Conservation (phyloP, 306 rosid species). For the Carpinus viminea region DNA sequence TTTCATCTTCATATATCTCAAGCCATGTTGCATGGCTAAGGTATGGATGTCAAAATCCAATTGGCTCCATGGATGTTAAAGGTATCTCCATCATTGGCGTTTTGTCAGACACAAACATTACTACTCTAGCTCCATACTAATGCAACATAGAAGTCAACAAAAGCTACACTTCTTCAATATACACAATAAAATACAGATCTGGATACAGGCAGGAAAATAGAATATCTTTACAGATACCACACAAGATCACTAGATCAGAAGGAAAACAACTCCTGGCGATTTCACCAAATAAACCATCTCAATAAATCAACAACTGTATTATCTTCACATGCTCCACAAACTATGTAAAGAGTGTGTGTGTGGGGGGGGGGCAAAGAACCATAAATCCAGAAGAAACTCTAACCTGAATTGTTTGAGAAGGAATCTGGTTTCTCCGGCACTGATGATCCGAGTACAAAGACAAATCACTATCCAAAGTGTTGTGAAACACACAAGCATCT, state of each 20-base stretch:
- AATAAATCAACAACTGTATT: neutral
- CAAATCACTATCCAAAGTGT: conserved; percentile 16
- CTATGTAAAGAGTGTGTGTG: neutral
- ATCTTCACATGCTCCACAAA: conserved; percentile 2
- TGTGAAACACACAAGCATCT: conserved; percentile 29
- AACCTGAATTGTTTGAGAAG: conserved; percentile 30
- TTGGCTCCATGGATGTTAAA: neutral
- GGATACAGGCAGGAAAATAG: neutral
- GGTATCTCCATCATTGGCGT: neutral
- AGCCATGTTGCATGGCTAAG: neutral
- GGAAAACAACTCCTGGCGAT: neutral
- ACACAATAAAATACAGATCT: neutral
- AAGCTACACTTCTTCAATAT: neutral
- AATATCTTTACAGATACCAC: neutral
- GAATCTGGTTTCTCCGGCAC: conserved; percentile 25
- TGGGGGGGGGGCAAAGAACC: neutral
- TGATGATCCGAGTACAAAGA: conserved; percentile 31
- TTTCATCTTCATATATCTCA: neutral
- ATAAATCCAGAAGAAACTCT: neutral
- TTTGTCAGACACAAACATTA: neutral
- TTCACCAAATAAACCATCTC: neutral
- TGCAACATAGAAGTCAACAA: neutral
- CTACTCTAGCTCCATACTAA: neutral
- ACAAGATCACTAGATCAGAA: neutral
- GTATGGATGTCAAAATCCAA: neutral